Conservation (phyloP, 305 asterid genomes). For the Solanum hybrid region DNA sequence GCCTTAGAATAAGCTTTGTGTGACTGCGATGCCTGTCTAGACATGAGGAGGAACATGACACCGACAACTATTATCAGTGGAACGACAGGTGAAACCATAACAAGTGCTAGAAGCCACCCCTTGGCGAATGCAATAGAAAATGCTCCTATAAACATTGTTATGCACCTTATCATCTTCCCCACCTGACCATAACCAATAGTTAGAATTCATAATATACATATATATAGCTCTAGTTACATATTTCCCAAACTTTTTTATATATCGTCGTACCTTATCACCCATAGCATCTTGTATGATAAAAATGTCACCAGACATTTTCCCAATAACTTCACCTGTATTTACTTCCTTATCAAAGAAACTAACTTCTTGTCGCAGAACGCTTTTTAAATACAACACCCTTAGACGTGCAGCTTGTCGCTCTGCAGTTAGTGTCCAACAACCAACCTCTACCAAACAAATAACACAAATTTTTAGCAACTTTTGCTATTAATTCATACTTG, state of each 20-base stretch:
- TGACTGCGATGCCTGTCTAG: conserved; percentile 40
- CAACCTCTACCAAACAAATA: conserved; percentile 29
- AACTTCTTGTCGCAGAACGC: conserved; percentile 49
- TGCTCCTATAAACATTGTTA: conserved; percentile 51
- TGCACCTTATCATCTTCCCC: conserved; percentile 36
- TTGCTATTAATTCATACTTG: not conserved
- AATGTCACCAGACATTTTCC: conserved; percentile 58
- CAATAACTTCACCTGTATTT: conserved; percentile 51
- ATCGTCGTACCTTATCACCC: not conserved
- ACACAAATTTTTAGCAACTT: not conserved
- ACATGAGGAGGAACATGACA: conserved; percentile 25
- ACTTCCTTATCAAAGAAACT: conserved; percentile 58
- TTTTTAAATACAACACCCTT: conserved; percentile 40
- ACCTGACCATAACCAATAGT: conserved; percentile 25
- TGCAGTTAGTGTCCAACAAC: conserved; percentile 52
- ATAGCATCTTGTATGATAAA: conserved; percentile 38
- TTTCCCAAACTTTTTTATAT: not conserved
- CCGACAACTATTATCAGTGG: conserved; percentile 40
- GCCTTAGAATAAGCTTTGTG: conserved; percentile 56
- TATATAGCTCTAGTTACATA: not conserved
- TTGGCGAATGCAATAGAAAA: conserved; percentile 46
- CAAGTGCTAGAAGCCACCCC: conserved; percentile 75
- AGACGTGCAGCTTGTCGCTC: conserved; percentile 54
- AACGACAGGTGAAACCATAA: conserved; percentile 47
- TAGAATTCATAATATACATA: not conserved